These are phyloP conservation scores for Aspergillus spinulosporus DNA, from an alignment of 2,329 filamentous ascomycete species.

Conservation along the genomic window DNA sequence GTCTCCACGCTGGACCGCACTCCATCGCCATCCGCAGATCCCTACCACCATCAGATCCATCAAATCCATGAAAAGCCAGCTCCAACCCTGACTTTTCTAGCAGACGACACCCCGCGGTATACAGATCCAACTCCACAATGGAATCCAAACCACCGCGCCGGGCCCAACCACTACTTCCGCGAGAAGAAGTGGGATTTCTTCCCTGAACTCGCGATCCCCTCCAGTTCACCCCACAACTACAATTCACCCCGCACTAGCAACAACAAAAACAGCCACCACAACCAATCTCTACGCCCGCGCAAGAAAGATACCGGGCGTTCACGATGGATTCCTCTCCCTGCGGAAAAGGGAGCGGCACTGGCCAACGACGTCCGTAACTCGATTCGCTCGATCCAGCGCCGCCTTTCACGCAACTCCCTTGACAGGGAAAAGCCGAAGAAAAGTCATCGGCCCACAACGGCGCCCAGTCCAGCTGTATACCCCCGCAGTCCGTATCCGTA, in stretches of 20 bases:
- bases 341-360: slow-evolving; percentile 25
- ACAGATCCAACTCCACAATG: slow-evolving; percentile 23
- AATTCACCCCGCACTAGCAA: slow-evolving; percentile 13
- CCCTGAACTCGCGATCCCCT: slow-evolving; percentile 38
- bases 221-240: slow-evolving; percentile 21
- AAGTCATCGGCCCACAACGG: slow-evolving; percentile 16
- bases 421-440: slow-evolving; percentile 22
- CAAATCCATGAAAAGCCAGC: slow-evolving; percentile 12
- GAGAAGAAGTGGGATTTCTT: slow-evolving; percentile 47
- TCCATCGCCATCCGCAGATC: slow-evolving; percentile 7
- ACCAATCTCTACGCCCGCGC: slow-evolving; percentile 15
- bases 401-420: slow-evolving; percentile 28
- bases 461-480: slow-evolving; percentile 12
- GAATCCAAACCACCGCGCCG: slow-evolving; percentile 21
- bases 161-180: slow-evolving; percentile 39
- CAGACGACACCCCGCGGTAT: slow-evolving; percentile 25
- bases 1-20: slow-evolving; percentile 18
- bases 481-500: slow-evolving; percentile 5
- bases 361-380: slow-evolving; percentile 35
- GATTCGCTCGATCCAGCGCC: slow-evolving; percentile 37
- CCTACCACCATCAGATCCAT: slow-evolving; percentile 9
- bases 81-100: slow-evolving; percentile 12
- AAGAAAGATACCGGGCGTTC: slow-evolving; percentile 27
- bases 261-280: background rate
- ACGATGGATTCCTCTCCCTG: slow-evolving; percentile 30